Evolutionary conservation across 202 grass and related monocot species (phyloP).

Genomic region (Eragrostis tef): DNA sequence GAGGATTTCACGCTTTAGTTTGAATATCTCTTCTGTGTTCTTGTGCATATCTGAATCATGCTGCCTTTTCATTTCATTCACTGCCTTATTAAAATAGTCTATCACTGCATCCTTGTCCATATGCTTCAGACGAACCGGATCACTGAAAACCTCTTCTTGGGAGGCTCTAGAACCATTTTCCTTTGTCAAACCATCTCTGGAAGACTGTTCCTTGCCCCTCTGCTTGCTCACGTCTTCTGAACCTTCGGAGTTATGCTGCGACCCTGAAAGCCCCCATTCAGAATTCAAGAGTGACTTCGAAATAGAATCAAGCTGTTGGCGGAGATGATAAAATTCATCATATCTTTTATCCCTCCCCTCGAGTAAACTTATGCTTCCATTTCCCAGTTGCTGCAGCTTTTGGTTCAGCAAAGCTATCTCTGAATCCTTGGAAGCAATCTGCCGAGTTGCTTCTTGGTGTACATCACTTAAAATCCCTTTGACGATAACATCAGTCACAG

Average conservation of each 20-base stretch:
- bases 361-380: slow-evolving; percentile 31
- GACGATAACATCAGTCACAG: slow-evolving; percentile 57
- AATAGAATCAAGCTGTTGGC: slow-evolving; percentile 61
- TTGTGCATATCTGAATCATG: slow-evolving; percentile 56
- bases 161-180: slow-evolving; percentile 33
- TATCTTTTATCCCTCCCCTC: slow-evolving; percentile 45
- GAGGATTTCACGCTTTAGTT: slow-evolving; percentile 52
- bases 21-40: slow-evolving; percentile 64
- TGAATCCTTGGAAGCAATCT: slow-evolving; percentile 65
- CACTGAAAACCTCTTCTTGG: slow-evolving; percentile 39
- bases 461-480: slow-evolving; percentile 64
- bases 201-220: slow-evolving; percentile 47
- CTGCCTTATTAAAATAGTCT: slow-evolving; percentile 57
- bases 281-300: slow-evolving; percentile 55
- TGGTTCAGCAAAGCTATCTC: slow-evolving; percentile 59
- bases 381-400: slow-evolving; percentile 47
- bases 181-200: slow-evolving; percentile 33
- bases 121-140: slow-evolving; percentile 48
- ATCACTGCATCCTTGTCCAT: slow-evolving; percentile 53
- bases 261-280: slow-evolving; percentile 53
- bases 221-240: slow-evolving; percentile 49
- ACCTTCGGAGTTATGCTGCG: slow-evolving; percentile 54
- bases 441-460: slow-evolving; percentile 46
- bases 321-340: slow-evolving; percentile 55
- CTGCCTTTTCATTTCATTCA: slow-evolving; percentile 62